Evolutionary conservation across 2,329 filamentous ascomycete species (phyloP).

Genomic region (Fusarium sambucinum): DNA sequence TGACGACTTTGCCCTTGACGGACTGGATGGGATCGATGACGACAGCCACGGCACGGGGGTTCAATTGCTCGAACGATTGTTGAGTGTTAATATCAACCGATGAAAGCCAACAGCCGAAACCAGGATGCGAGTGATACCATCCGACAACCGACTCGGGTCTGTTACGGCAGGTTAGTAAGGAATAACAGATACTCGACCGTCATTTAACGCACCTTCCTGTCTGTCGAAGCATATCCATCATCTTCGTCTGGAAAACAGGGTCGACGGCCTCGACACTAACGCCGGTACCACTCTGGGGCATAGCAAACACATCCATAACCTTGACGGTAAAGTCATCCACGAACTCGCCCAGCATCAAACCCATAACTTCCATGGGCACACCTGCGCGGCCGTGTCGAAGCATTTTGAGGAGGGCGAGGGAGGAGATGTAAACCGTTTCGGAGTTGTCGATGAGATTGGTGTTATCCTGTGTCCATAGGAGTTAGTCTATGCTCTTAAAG

Average conservation of each 20-base stretch:
- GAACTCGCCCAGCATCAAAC: constrained; percentile 97
- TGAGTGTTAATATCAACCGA: constrained; percentile 99
- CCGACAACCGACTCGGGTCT: constrained; percentile 97
- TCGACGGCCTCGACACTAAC: constrained; percentile 99
- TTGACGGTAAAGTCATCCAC: constrained; percentile 99
- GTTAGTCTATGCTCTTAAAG: constrained; percentile 18
- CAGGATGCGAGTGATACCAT: constrained; percentile 99
- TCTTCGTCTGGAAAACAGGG: constrained; percentile 98
- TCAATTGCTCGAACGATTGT: constrained; percentile 99
- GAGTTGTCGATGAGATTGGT: constrained; percentile 96
- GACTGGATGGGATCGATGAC: constrained; percentile 99
- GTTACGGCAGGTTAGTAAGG: constrained; percentile 30
- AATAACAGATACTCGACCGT: constrained; percentile 2
- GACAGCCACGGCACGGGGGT: constrained; percentile 94
- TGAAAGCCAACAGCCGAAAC: constrained; percentile 99
- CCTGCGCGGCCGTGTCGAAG: constrained; percentile 95
- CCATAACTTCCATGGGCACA: constrained; percentile 99
- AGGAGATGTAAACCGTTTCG: constrained; percentile 99
- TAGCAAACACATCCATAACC: constrained; percentile 98
- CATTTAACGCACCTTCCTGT: constrained; percentile 80
- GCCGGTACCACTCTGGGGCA: constrained; percentile 98
- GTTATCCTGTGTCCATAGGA: constrained; percentile 74
- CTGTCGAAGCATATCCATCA: constrained; percentile 99
- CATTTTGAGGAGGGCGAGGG: constrained; percentile 97
- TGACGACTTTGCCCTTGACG: constrained; percentile 99